phyloP scores from a whole-genome alignment of 2,329 filamentous ascomycete species.

The Colletotrichum caudatum region DNA sequence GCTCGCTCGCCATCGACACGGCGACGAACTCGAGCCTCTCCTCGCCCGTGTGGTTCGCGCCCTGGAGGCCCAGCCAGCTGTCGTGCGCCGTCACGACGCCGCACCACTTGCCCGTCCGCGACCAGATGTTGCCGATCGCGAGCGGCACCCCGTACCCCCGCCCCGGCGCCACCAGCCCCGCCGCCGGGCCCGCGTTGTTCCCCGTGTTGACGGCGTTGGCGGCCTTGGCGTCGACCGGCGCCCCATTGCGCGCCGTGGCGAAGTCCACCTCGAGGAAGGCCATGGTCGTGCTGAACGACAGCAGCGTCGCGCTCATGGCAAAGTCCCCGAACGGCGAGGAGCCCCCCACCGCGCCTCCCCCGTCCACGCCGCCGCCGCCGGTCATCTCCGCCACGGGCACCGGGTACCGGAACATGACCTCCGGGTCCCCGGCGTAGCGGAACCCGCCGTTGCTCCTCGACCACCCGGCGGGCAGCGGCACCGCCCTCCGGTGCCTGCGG shows the following conservation, averaged over 20 bases:
- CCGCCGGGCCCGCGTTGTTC: constrained; percentile 43
- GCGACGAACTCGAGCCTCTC: constrained; percentile 57
- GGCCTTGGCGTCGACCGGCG: constrained; percentile 51
- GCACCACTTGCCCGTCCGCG: constrained; percentile 53
- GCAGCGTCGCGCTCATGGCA: constrained; percentile 43
- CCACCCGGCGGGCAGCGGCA: constrained; percentile 55
- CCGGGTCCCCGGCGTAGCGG: constrained; percentile 55
- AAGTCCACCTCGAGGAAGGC: constrained; percentile 58
- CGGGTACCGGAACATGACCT: constrained; percentile 57
- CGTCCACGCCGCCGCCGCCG: constrained; percentile 40
- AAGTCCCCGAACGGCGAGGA: constrained; percentile 30
- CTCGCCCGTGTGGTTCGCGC: constrained; percentile 60
- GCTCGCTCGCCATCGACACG: constrained; percentile 56
- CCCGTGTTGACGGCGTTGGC: constrained; percentile 30
- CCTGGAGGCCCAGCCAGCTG: constrained; percentile 59
- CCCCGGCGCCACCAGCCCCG: constrained; percentile 23
- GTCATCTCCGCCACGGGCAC: constrained; percentile 48
- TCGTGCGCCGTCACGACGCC: constrained; percentile 59
- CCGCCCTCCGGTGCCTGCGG: constrained; percentile 48
- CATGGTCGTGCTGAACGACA: constrained; percentile 55
- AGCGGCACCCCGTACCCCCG: constrained; percentile 48
- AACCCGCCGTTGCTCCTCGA: constrained; percentile 51
- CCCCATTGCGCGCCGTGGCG: constrained; percentile 42
- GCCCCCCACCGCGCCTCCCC: constrained; percentile 43
- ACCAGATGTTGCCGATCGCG: constrained; percentile 58